Percentiles rank a stretch among this genome's conserved stretches.
phyloP scores from a whole-genome alignment of 306 rosid genomes.

The Acacia acuminata region DNA sequence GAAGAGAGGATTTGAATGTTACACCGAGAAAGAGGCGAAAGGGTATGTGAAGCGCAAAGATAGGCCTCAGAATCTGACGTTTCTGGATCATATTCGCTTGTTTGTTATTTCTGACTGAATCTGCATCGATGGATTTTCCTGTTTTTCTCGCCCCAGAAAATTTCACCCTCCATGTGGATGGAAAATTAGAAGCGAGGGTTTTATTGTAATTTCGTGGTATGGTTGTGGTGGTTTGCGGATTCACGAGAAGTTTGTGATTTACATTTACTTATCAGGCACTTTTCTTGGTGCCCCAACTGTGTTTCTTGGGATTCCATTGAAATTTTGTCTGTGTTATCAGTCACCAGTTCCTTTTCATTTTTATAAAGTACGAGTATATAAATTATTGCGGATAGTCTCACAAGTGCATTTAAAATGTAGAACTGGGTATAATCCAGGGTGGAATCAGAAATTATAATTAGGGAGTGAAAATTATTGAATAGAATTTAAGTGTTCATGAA shows the following conservation, averaged over 20 bases:
- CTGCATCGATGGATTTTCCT: not conserved
- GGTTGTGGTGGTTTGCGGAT: not conserved
- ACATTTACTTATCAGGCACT: not conserved
- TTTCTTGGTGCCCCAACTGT: not conserved
- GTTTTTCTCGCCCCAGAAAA: not conserved
- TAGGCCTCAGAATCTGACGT: slow-evolving; percentile 71
- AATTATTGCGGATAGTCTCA: no score
- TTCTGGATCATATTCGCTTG: slow-evolving; percentile 68
- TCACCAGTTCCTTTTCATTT: no score
- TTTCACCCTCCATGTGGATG: not conserved
- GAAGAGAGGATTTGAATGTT: slow-evolving; percentile 47
- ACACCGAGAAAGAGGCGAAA: slow-evolving; percentile 55
- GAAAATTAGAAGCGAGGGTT: not conserved
- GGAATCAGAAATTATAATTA: no score
- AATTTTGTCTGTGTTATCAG: not conserved
- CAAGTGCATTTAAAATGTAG: no score
- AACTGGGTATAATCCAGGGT: no score
- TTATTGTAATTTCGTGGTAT: not conserved
- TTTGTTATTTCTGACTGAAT: slow-evolving; percentile 42
- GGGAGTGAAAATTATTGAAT: no score
- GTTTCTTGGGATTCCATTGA: not conserved
- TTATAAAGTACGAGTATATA: no score
- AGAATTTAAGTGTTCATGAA: no score
- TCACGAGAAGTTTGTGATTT: not conserved
- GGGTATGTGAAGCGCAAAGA: slow-evolving; percentile 81